Conservation (phyloP, 768 basidiomycete species). For the Agrocybe pediades region DNA sequence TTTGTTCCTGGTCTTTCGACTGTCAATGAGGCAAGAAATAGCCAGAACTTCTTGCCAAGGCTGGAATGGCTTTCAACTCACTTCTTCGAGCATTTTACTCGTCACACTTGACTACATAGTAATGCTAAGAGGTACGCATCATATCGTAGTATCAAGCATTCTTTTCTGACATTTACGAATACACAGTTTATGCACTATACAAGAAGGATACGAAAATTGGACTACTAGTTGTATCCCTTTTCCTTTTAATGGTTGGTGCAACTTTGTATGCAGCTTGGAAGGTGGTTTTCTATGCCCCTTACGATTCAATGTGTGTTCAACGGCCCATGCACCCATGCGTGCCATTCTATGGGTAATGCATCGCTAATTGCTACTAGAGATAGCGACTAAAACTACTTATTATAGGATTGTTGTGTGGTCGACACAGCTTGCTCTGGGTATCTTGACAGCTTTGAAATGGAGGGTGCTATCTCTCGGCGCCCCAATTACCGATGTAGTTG, state of each 20-base stretch:
- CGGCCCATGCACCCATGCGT: background rate
- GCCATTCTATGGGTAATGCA: background rate
- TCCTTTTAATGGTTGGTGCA: background rate
- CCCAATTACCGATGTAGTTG: background rate
- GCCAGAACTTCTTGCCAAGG: background rate
- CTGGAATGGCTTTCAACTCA: background rate
- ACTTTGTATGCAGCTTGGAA: background rate
- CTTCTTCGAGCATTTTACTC: background rate
- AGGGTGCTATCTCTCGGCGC: background rate
- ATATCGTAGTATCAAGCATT: background rate
- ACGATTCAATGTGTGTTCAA: too few relatives aligned
- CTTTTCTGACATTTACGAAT: too few relatives aligned
- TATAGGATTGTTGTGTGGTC: background rate
- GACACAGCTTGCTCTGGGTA: background rate
- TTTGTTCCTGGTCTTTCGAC: background rate
- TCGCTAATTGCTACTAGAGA: background rate
- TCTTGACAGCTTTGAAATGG: background rate
- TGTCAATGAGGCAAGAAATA: background rate
- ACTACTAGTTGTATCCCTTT: background rate
- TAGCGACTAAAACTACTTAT: background rate
- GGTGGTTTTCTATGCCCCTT: background rate
- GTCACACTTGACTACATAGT: background rate
- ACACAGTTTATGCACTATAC: background rate
- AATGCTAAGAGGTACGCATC: background rate
- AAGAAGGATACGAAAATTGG: background rate